These are phyloP conservation scores for Colletotrichum sp. DNA, from an alignment of 2,329 filamentous ascomycete genomes.

Conservation along the genomic window DNA sequence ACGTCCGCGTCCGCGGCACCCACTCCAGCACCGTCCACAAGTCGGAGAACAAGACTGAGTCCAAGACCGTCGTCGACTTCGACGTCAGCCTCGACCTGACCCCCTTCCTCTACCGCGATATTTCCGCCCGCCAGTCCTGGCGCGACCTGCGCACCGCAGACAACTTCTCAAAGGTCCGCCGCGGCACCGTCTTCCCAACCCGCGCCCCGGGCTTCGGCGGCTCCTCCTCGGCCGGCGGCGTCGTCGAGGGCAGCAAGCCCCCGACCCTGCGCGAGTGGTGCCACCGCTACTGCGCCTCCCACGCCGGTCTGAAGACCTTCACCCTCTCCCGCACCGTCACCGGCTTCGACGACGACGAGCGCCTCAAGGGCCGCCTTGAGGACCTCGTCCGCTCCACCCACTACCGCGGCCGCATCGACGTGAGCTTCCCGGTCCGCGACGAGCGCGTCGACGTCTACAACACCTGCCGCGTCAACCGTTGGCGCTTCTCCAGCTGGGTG, in stretches of 20 bases:
- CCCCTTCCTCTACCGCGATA: constrained; percentile 58
- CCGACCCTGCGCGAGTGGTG: constrained; percentile 62
- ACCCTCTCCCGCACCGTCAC: constrained; percentile 55
- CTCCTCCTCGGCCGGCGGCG: constrained; percentile 12
- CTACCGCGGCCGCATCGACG: constrained; percentile 66
- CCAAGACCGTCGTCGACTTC: constrained; percentile 60
- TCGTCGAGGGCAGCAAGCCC: not conserved
- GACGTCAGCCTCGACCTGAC: constrained; percentile 64
- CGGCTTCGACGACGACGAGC: constrained; percentile 63
- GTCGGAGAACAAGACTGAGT: constrained; percentile 51
- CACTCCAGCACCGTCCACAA: constrained; percentile 51
- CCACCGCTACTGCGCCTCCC: constrained; percentile 67
- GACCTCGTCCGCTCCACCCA: constrained; percentile 67
- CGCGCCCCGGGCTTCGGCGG: constrained; percentile 51
- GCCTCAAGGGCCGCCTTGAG: constrained; percentile 55
- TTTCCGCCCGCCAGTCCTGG: constrained; percentile 44
- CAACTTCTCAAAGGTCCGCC: constrained; percentile 64
- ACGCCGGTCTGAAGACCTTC: constrained; percentile 63
- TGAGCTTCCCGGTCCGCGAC: constrained; percentile 66
- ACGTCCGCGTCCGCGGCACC: constrained; percentile 56
- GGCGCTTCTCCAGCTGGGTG: constrained; percentile 69
- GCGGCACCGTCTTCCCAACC: constrained; percentile 66
- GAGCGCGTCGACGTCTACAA: constrained; percentile 68
- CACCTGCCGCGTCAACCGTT: constrained; percentile 64
- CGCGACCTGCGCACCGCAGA: constrained; percentile 54